Conservation (phyloP, 176 grass and related monocot species). For the Triticum urartu region DNA sequence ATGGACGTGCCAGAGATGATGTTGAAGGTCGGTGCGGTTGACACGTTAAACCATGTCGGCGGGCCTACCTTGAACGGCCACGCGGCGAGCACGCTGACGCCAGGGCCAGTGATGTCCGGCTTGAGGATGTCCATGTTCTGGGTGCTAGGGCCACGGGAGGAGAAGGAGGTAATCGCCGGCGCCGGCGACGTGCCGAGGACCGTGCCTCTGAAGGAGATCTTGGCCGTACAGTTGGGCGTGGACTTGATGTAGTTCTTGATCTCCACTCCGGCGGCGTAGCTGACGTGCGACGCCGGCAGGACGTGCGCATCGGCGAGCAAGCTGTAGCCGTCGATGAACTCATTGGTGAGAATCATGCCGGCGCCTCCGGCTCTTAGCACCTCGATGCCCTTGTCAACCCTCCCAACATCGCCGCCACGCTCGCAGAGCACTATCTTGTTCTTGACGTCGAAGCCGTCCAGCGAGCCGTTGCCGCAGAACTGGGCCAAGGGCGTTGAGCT, state of each 20-base stretch:
- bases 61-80: neutral
- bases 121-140: neutral
- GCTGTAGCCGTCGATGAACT: conserved; percentile 8
- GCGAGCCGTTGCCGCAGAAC: neutral
- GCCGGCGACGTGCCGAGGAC: neutral
- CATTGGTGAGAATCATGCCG: neutral
- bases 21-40: neutral
- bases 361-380: neutral
- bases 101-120: neutral
- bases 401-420: neutral
- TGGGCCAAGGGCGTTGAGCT: neutral
- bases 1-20: conserved; percentile 62
- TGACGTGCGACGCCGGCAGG: neutral
- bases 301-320: neutral
- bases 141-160: neutral
- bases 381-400: neutral
- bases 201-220: neutral
- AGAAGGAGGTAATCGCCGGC: neutral
- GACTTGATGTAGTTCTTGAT: neutral
- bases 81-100: neutral
- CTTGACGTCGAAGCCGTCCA: conserved; percentile 3
- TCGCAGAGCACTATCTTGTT: conserved; percentile 3
- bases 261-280: neutral
- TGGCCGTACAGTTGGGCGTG: neutral
- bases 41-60: neutral